Base-by-base conservation (phyloP, 257 asterid genomes). In the Anisodus acutangulus region DNA sequence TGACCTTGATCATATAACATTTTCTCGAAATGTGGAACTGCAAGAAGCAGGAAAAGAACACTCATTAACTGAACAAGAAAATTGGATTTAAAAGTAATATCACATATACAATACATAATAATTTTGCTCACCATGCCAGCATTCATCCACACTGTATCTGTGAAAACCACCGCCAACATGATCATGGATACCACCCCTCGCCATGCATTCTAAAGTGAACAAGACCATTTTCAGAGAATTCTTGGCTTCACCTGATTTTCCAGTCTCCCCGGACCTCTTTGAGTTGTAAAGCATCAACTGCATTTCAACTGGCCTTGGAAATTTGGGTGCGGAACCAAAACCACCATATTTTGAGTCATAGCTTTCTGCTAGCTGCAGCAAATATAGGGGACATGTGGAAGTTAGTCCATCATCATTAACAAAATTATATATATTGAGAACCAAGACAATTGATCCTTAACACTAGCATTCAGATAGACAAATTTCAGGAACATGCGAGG, bases 21-120 rank as follows among this genome's bases (percentile, higher is more conserved):
- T 92, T 96, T 96, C 95, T 96, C 99, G 37, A 96, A 94, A 90
- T 96, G 99, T 78, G 99, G 99, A 53, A 96, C 99, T 96, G 95
- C 89, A 91, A 58, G 81, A 60, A 84, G 69, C 82, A 39, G 81
- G 8, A 22, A 69, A 81, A 15, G 15, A 57, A 81, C 43, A 74
- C 53, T 26, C 37, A 71, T 35, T 67, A 17, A 83, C 67, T 41
- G 64, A 72, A 57, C 2, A 12, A 68, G 80, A 19, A 43, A 54
- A 76, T 76, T 22, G 5, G 66, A 66, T 84, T 9, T 45, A 59
- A 76, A 76, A 6, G 22, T 37, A 9, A 4, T 64, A 41, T 31
- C 26, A 16, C 9, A 39, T 31, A 66, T 4, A 2, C 4, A 2
- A 31, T 22, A 26, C 51, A 10, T 67, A 71, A 62, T 35, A 80